A percentile compares a stretch with the other conserved stretches of the same genome.
These are phyloP conservation scores for Mycena citricolor DNA, from an alignment of 1,284 basidiomycete species.

Conservation along the genomic window DNA sequence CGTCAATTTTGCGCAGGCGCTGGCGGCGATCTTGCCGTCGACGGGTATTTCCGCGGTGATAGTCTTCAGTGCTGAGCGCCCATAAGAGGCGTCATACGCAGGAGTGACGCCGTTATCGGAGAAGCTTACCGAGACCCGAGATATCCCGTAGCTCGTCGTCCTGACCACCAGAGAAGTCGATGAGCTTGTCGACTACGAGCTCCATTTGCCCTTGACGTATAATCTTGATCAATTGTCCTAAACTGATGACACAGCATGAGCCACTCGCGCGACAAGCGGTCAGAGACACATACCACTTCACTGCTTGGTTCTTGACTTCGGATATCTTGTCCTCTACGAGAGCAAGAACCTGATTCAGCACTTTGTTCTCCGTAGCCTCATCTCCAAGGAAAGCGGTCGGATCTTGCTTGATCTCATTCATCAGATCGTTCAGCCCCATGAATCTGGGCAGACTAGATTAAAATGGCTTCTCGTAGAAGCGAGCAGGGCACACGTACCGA, in stretches of 20 bases:
- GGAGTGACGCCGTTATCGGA: too few species aligned
- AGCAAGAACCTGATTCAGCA: conserved; percentile 77
- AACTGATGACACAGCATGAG: conserved; percentile 41
- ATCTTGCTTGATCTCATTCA: conserved; percentile 81
- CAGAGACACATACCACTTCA: conserved; percentile 72
- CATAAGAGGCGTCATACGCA: too few species aligned
- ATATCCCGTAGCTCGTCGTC: conserved; percentile 94
- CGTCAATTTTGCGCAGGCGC: conserved; percentile 82
- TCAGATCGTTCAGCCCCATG: conserved; percentile 92
- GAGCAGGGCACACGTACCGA: conserved; percentile 47
- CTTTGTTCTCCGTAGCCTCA: conserved; percentile 78
- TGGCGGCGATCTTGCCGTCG: conserved; percentile 74
- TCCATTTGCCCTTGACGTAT: conserved; percentile 83
- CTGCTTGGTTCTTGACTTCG: conserved; percentile 97
- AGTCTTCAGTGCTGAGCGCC: conserved; percentile 86
- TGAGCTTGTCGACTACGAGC: conserved; percentile 82
- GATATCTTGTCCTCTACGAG: conserved; percentile 93
- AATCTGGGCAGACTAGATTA: conserved; percentile 55
- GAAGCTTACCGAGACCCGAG: conserved; percentile 77
- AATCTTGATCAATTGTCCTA: conserved; percentile 86
- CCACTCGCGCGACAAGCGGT: not conserved
- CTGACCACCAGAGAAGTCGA: conserved; percentile 80
- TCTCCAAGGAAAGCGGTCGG: conserved; percentile 72
- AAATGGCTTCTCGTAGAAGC: conserved; percentile 19
- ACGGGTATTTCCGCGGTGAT: conserved; percentile 88